These are phyloP conservation scores for Hortaea werneckii DNA, from an alignment of 2,329 filamentous ascomycete genomes.

Conservation along the genomic window DNA sequence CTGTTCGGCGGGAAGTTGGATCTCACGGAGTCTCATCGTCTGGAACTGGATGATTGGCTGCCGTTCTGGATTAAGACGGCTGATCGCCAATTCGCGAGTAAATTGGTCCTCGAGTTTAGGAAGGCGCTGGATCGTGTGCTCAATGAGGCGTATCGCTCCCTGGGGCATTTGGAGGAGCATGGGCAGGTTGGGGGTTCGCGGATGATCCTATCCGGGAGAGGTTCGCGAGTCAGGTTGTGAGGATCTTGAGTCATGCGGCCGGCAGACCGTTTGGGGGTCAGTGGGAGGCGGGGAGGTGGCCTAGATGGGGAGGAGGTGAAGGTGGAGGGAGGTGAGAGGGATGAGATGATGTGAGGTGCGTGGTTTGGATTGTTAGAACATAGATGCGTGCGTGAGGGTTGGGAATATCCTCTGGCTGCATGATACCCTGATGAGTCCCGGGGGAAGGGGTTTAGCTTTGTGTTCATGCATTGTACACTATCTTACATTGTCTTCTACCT, in stretches of 20 bases:
- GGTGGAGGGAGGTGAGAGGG: too few species aligned
- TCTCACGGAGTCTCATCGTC: conserved; percentile 9
- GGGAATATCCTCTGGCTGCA: too few species aligned
- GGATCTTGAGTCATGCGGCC: conserved; percentile 8
- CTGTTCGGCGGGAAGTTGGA: conserved; percentile 23
- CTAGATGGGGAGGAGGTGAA: too few species aligned
- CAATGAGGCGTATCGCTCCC: conserved; percentile 16
- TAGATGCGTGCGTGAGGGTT: too few species aligned
- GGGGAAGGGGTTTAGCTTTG: too few species aligned
- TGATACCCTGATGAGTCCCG: too few species aligned
- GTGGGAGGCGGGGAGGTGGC: not conserved
- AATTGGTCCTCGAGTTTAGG: conserved; percentile 26
- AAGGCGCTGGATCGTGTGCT: conserved; percentile 26
- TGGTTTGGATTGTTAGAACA: too few species aligned
- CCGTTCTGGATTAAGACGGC: conserved; percentile 18
- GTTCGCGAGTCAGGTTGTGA: conserved; percentile 12
- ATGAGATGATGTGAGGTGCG: too few species aligned
- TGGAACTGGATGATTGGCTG: conserved; percentile 30
- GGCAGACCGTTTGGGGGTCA: not conserved
- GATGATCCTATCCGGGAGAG: conserved; percentile 13
- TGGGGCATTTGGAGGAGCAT: conserved; percentile 4
- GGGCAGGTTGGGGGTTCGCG: conserved; percentile 2
- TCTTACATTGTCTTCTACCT: not conserved
- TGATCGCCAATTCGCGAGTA: conserved; percentile 12
- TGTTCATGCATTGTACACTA: not conserved